A percentile compares a stretch with the other conserved stretches of the same genome.
Evolutionary conservation across 2,329 filamentous ascomycete genomes (phyloP).

Genomic region (Orbilia brochopaga): DNA sequence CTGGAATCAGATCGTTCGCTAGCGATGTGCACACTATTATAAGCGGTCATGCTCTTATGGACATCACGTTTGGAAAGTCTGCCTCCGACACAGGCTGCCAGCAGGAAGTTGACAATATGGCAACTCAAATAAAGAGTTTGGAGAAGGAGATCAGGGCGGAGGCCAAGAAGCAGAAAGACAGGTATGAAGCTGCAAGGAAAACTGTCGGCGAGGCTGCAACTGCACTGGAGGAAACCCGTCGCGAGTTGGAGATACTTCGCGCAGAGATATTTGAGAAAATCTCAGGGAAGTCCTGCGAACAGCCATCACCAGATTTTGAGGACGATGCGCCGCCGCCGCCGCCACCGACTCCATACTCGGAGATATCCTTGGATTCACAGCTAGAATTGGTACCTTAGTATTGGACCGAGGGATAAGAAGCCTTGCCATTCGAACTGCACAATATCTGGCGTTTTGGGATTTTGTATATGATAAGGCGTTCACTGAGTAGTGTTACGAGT

Average conservation of each 20-base stretch:
- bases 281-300: slow-evolving; percentile 42
- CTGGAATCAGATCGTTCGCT: slow-evolving; percentile 58
- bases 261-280: slow-evolving; percentile 59
- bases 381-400: too few species aligned
- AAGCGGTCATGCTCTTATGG: slow-evolving; percentile 61
- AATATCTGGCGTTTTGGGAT: too few species aligned
- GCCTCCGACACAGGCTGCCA: slow-evolving; percentile 64
- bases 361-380: background rate
- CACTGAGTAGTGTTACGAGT: too few species aligned
- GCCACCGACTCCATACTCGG: background rate
- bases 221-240: slow-evolving; percentile 58
- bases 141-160: slow-evolving; percentile 56
- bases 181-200: slow-evolving; percentile 56
- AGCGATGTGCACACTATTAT: slow-evolving; percentile 58
- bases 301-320: slow-evolving; percentile 22
- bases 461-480: too few species aligned
- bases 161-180: slow-evolving; percentile 52
- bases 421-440: too few species aligned
- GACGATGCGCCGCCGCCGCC: slow-evolving; percentile 13
- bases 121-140: slow-evolving; percentile 57
- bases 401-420: background rate
- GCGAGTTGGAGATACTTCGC: slow-evolving; percentile 61
- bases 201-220: slow-evolving; percentile 55
- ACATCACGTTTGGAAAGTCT: slow-evolving; percentile 66
- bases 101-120: slow-evolving; percentile 62